These are phyloP conservation scores for Colletotrichum tofieldiae DNA, from an alignment of 2,329 filamentous ascomycete genomes.

Conservation along the genomic window DNA sequence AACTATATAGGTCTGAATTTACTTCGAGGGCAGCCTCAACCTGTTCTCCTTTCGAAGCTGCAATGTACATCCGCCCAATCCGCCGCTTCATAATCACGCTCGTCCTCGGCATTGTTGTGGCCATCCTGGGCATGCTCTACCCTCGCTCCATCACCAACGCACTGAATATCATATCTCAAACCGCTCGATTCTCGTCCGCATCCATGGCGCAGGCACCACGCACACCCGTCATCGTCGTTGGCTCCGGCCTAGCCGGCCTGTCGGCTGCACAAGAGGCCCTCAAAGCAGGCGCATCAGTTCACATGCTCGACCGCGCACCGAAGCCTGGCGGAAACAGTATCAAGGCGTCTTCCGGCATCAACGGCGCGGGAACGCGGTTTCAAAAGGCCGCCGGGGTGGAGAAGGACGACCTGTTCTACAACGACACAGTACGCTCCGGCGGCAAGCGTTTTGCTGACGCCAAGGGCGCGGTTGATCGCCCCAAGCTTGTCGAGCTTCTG, in stretches of 20 bases:
- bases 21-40: neutral
- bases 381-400: constrained; percentile 60
- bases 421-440: constrained; percentile 72
- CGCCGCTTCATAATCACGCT: constrained; percentile 41
- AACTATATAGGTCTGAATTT: constrained; percentile 15
- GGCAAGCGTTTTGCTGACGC: constrained; percentile 58
- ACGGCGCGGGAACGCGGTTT: constrained; percentile 72
- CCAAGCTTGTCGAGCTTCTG: constrained; percentile 64
- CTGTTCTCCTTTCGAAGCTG: neutral
- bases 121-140: constrained; percentile 44
- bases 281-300: constrained; percentile 65
- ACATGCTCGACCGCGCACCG: constrained; percentile 71
- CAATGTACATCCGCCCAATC: constrained; percentile 31
- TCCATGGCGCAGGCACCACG: constrained; percentile 37
- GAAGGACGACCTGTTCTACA: constrained; percentile 62
- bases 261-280: constrained; percentile 72
- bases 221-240: constrained; percentile 71
- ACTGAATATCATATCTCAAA: neutral
- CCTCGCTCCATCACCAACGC: constrained; percentile 37
- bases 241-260: constrained; percentile 76
- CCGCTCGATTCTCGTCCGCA: neutral
- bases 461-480: constrained; percentile 51
- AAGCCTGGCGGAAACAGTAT: constrained; percentile 77
- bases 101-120: constrained; percentile 45
- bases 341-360: constrained; percentile 78